A percentile compares a stretch with the other conserved stretches of the same genome.
These are phyloP conservation scores for Zizania latifolia DNA, from an alignment of 176 grass and related monocot species.

Conservation along the genomic window DNA sequence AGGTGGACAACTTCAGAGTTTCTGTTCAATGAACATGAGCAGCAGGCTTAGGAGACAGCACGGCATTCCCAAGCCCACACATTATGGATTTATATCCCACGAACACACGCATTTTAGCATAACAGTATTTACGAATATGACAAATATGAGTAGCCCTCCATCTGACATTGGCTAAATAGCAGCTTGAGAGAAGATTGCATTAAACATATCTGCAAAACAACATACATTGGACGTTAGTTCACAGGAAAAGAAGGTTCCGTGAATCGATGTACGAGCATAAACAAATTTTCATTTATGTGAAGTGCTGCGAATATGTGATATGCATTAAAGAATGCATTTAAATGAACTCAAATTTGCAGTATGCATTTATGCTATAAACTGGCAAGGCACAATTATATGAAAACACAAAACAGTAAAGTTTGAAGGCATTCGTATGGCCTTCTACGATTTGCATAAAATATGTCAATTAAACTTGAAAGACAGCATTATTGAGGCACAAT, in stretches of 20 bases:
- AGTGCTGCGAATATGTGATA: not conserved
- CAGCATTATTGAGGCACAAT: not conserved
- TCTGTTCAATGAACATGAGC: not conserved
- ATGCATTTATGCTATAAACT: not conserved
- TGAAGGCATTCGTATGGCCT: not conserved
- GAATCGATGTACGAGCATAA: not conserved
- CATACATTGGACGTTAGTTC: not conserved
- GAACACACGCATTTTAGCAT: conserved; percentile 5
- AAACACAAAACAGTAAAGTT: not conserved
- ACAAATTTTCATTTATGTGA: not conserved
- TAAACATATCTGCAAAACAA: conserved; percentile 15
- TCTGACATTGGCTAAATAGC: conserved; percentile 2
- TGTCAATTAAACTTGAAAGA: not conserved
- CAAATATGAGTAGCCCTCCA: not conserved
- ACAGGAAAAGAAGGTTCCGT: too few species aligned
- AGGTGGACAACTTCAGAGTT: not conserved
- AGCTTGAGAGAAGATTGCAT: not conserved
- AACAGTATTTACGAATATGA: conserved; percentile 36
- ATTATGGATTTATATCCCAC: conserved; percentile 29
- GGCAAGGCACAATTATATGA: not conserved
- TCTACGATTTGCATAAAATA: not conserved
- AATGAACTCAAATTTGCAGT: not conserved
- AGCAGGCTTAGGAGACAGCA: not conserved
- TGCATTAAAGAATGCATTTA: too few species aligned
- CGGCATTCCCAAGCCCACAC: not conserved